Evolutionary conservation across 148 eudicot genomes (phyloP).

Genomic region (Fagopyrum homotropicum): DNA sequence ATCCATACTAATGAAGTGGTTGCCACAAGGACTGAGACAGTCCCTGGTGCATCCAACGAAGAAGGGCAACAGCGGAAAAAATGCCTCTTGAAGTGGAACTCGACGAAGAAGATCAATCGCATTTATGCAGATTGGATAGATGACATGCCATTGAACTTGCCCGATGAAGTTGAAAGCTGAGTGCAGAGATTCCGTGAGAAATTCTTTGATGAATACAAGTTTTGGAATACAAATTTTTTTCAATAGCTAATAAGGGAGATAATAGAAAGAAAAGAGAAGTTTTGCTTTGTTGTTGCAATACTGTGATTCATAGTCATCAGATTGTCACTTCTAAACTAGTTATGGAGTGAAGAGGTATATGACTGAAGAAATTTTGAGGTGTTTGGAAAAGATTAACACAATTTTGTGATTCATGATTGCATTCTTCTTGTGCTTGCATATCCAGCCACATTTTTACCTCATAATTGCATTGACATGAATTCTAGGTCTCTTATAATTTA

Average conservation of each 20-base stretch:
- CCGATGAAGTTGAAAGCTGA: conserved; percentile 26
- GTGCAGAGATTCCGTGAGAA: neutral
- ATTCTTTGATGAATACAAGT: neutral
- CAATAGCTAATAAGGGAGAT: neutral
- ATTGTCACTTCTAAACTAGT: too few species aligned
- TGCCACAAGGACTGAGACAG: conserved; percentile 11
- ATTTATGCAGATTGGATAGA: conserved; percentile 87
- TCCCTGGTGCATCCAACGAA: conserved; percentile 24
- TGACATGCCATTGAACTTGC: conserved; percentile 43
- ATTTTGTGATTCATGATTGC: too few species aligned
- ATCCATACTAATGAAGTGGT: conserved; percentile 23
- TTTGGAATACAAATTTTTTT: neutral
- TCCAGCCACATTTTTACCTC: too few species aligned
- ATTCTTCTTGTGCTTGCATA: too few species aligned
- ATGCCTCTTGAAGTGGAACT: conserved; percentile 50
- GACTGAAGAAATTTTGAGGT: too few species aligned
- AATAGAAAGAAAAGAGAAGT: neutral
- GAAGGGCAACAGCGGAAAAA: conserved; percentile 33
- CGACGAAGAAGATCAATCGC: conserved; percentile 49
- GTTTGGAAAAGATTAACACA: too few species aligned
- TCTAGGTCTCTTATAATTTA: too few species aligned
- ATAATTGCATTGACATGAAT: too few species aligned
- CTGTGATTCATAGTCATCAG: neutral
- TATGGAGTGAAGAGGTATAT: too few species aligned
- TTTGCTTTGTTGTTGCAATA: conserved; percentile 2